A percentile compares a stretch with the other conserved stretches of the same genome.
Evolutionary conservation across 352 stramenopile genomes (phyloP).

Genomic region (Pythium aquatile): DNA sequence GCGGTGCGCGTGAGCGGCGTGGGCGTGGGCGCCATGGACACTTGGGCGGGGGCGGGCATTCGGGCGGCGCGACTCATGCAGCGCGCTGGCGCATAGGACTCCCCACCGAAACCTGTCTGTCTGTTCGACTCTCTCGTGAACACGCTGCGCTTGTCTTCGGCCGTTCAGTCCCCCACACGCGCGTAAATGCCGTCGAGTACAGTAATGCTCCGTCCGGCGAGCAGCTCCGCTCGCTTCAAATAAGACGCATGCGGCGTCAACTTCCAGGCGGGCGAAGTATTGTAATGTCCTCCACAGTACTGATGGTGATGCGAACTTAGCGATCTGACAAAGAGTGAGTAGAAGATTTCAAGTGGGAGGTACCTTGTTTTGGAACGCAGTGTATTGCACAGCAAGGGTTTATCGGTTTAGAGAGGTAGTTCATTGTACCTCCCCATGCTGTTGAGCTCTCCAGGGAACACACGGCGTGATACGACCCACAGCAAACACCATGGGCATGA

Average conservation of each 20-base stretch:
- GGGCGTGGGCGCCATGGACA: neutral
- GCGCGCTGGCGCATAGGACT: neutral
- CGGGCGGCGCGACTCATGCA: conserved; percentile 22
- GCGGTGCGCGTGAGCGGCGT: conserved; percentile 17
- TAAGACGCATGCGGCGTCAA: neutral
- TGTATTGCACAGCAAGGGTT: neutral
- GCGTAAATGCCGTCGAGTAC: neutral
- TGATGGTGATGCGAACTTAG: neutral
- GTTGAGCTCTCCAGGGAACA: neutral
- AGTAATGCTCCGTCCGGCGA: neutral
- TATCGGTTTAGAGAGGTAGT: neutral
- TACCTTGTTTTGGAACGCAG: neutral
- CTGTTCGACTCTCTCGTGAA: too few species aligned
- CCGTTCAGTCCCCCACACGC: neutral
- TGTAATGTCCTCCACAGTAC: neutral
- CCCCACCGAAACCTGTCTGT: too few species aligned
- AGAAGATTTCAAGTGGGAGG: neutral
- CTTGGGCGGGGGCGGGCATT: conserved; percentile 20
- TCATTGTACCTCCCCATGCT: neutral
- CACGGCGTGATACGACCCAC: neutral
- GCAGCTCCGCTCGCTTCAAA: neutral
- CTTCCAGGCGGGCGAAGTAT: neutral
- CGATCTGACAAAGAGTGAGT: neutral
- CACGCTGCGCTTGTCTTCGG: neutral
- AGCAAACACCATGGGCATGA: conserved; percentile 26